Base-by-base conservation (phyloP, 768 basidiomycete species). In the Kwoniella newhampshirensis region DNA sequence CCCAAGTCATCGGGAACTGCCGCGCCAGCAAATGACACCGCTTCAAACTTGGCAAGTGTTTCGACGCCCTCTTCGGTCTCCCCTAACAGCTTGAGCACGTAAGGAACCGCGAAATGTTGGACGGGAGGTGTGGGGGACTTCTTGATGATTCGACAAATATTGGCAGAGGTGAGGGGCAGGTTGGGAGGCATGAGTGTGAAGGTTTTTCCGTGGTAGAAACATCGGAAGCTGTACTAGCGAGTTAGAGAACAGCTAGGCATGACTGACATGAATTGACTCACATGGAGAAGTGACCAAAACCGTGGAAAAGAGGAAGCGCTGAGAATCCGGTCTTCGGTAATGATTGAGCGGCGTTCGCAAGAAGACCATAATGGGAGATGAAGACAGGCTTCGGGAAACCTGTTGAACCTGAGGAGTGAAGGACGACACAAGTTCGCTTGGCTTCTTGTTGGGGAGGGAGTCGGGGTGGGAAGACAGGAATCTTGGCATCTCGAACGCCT, bases 1-100 rank as follows among this genome's bases (percentile, higher is more conserved):
- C 84, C 83, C 1, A 84, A 71, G 42, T 83, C 82, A 39, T 82
- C 72, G 21, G 84, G 82, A 41, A 83, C 78, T 3, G 84, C 75
- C 12, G 81, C 81, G 1, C 84, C 84, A 25, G 81, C 82, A 58
- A 79, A 83, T 21, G 77, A 78, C 26, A 83, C 81, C n/a, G 81
- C 63, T 41, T 82, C 79, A 63, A 84, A 81, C 13, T 68, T 64
- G 18, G 67, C 73, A 4, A 85, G 76, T 12, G 76, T 68, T 2
- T 74, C 56, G 8, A 80, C 69, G 21, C 83, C 83, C 58, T 81
- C 80, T 6, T 75, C 67, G 0, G 79, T 79, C 71, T 84, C 84
- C 0, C 75, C 79, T 1, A 85, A 74, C 0, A 84, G 70, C 59
- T 73, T 78, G 40, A 79, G 75, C 18, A 79, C 75, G 46, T 77